Conservation (phyloP, 169 alveolate species). For the Theileria annulata region DNA sequence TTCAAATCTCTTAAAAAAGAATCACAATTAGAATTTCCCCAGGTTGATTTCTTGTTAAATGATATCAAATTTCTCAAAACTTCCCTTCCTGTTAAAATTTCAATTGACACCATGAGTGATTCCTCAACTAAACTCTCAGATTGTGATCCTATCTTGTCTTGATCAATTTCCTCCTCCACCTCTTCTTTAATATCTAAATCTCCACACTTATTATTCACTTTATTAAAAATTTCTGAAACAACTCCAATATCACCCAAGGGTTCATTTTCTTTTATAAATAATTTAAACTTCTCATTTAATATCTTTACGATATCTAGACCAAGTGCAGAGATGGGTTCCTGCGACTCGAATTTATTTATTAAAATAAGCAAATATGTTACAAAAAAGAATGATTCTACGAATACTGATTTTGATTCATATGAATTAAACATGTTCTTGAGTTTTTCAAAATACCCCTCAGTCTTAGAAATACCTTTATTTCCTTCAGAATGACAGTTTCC, state of each 20-base stretch:
- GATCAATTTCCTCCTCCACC: not conserved
- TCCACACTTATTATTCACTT: not conserved
- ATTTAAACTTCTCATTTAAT: not conserved
- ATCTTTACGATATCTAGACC: slow-evolving; percentile 7
- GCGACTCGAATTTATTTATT: not conserved
- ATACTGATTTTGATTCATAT: not conserved
- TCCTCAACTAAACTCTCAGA: not conserved
- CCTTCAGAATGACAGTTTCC: not conserved
- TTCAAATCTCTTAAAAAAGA: not conserved
- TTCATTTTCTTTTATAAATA: slow-evolving; percentile 7
- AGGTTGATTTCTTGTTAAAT: not conserved
- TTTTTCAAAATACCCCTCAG: not conserved
- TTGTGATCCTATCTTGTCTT: no score
- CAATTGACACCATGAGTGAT: not conserved
- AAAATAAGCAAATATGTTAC: slow-evolving; percentile 4
- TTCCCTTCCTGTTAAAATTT: not conserved
- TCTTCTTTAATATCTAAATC: not conserved
- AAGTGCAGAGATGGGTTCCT: not conserved
- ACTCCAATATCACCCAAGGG: no score
- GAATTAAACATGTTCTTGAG: not conserved
- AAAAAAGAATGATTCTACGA: slow-evolving; percentile 4
- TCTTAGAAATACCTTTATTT: not conserved
- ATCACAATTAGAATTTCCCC: not conserved
- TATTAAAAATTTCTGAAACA: not conserved
- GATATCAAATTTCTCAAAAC: slow-evolving; percentile 8